Evolutionary conservation across 164 flowering plant genomes (phyloP).

Genomic region (Litsea cubeba): DNA sequence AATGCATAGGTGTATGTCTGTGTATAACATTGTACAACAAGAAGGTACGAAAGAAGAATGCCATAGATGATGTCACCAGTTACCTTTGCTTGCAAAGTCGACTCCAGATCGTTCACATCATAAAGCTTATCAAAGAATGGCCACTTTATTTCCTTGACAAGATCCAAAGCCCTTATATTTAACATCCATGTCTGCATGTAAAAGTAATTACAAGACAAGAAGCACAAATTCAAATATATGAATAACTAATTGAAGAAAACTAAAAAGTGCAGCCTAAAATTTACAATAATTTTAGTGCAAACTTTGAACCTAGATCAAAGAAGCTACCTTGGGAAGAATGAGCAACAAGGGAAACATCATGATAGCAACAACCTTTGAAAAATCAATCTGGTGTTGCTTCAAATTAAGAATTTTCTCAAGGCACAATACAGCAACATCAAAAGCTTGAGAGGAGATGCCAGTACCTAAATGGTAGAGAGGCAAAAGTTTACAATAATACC

Average conservation of each 20-base stretch:
- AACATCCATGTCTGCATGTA: slow-evolving; percentile 48
- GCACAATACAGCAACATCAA: slow-evolving; percentile 50
- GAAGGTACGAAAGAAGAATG: no score
- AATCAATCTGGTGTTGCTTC: slow-evolving; percentile 22
- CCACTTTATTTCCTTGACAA: slow-evolving; percentile 51
- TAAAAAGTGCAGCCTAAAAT: background rate
- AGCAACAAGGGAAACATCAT: slow-evolving; percentile 67
- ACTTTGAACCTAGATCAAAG: slow-evolving; percentile 1
- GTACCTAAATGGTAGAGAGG: slow-evolving; percentile 35
- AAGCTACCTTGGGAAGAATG: slow-evolving; percentile 59
- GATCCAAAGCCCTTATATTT: slow-evolving; percentile 59
- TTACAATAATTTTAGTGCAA: background rate
- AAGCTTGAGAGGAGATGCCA: slow-evolving; percentile 27
- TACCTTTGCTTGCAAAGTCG: slow-evolving; percentile 35
- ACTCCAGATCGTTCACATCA: slow-evolving; percentile 12
- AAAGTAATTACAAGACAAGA: background rate
- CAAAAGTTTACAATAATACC: background rate
- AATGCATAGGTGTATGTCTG: no score
- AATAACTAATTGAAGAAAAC: background rate
- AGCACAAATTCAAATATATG: background rate
- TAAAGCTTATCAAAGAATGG: slow-evolving; percentile 48
- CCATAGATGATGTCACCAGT: background rate
- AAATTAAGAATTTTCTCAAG: slow-evolving; percentile 36
- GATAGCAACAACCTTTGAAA: slow-evolving; percentile 39
- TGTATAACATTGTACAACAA: no score